These are phyloP conservation scores for Alternaria sp. DNA, from an alignment of 2,329 filamentous ascomycete genomes.

Conservation along the genomic window DNA sequence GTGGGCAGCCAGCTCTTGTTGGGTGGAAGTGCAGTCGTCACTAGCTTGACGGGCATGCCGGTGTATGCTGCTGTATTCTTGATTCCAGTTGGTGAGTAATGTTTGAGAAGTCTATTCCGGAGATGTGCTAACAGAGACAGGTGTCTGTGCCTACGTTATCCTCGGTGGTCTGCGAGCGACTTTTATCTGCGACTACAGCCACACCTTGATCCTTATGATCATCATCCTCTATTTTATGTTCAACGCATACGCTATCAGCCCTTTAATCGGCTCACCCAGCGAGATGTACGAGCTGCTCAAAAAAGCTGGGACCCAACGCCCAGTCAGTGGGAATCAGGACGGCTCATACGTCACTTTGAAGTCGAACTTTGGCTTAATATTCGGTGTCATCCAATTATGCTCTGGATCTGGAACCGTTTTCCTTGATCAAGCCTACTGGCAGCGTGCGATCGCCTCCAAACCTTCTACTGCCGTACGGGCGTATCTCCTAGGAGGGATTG, in stretches of 20 bases:
- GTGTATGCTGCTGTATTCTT: conserved; percentile 56
- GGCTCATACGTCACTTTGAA: conserved; percentile 54
- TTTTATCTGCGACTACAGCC: conserved; percentile 52
- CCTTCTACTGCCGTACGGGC: conserved; percentile 39
- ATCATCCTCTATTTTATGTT: conserved; percentile 58
- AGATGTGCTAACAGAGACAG: conserved; percentile 21
- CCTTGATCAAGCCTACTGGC: conserved; percentile 58
- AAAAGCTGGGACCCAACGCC: conserved; percentile 47
- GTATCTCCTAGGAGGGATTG: conserved; percentile 54
- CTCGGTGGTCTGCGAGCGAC: conserved; percentile 53
- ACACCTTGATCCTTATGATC: conserved; percentile 55
- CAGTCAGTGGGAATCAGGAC: conserved; percentile 50
- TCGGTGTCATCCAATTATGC: conserved; percentile 55
- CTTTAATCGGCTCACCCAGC: conserved; percentile 50
- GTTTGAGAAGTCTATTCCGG: neutral
- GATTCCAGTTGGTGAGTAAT: conserved; percentile 50
- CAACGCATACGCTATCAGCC: conserved; percentile 51
- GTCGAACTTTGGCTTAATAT: conserved; percentile 55
- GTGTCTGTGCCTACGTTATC: conserved; percentile 49
- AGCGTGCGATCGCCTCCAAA: conserved; percentile 51
- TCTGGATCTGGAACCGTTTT: conserved; percentile 51
- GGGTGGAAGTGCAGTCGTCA: conserved; percentile 56
- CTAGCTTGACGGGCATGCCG: conserved; percentile 54
- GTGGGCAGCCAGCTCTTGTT: conserved; percentile 54
- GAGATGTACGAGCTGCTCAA: conserved; percentile 53